These are phyloP conservation scores for Lanzia echinophila DNA, from an alignment of 2,329 filamentous ascomycete species.

Conservation along the genomic window DNA sequence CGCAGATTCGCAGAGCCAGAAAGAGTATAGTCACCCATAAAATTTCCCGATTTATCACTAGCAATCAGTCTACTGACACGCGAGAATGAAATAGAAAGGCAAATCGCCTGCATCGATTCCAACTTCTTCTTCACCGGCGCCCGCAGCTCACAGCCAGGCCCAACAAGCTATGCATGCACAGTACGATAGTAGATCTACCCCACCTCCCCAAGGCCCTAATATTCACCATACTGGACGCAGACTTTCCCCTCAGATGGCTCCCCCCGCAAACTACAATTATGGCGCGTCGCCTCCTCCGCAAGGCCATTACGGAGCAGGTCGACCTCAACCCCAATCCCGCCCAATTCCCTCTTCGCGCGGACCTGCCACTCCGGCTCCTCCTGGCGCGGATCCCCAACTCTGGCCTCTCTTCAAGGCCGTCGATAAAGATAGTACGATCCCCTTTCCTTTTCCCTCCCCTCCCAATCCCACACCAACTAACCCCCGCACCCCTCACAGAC, in stretches of 20 bases:
- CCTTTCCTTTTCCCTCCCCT: background rate
- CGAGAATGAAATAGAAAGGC: slow-evolving; percentile 10
- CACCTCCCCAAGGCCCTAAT: slow-evolving; percentile 15
- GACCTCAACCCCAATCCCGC: slow-evolving; percentile 35
- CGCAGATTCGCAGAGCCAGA: slow-evolving; percentile 47
- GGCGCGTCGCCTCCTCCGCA: slow-evolving; percentile 35
- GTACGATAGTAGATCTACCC: slow-evolving; percentile 26
- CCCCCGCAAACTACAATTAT: slow-evolving; percentile 23
- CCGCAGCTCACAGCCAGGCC: slow-evolving; percentile 7
- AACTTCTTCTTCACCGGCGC: slow-evolving; percentile 27
- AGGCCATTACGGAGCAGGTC: slow-evolving; percentile 34
- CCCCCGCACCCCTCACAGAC: slow-evolving; percentile 36
- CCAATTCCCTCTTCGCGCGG: slow-evolving; percentile 50
- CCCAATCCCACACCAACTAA: background rate
- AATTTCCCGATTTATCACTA: background rate
- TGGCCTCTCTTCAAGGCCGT: slow-evolving; percentile 85
- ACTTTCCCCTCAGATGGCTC: slow-evolving; percentile 23
- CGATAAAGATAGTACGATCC: slow-evolving; percentile 69
- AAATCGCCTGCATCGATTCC: background rate
- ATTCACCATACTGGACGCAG: slow-evolving; percentile 12
- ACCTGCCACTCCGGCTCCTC: slow-evolving; percentile 56
- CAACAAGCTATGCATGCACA: slow-evolving; percentile 23
- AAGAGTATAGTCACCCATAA: slow-evolving; percentile 26
- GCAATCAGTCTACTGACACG: background rate
- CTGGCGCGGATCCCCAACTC: slow-evolving; percentile 62